Conservation (phyloP, 1,139 yeast genomes). For the Candida pseudoviswanathii region DNA sequence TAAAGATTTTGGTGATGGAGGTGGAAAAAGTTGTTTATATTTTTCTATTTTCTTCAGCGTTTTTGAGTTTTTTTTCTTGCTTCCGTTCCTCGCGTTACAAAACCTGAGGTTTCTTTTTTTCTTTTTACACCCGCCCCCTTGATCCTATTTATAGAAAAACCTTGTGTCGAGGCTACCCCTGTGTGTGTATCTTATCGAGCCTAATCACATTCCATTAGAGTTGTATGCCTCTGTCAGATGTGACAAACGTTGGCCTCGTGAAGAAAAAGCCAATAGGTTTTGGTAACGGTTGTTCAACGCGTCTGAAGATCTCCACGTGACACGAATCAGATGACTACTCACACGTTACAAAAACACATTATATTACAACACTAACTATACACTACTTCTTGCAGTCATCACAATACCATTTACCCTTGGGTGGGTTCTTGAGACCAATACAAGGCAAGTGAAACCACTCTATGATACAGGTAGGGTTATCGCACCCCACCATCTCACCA, state of each 20-base stretch:
- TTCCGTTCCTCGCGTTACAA: background rate
- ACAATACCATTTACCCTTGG: conserved; percentile 76
- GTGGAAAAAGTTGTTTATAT: background rate
- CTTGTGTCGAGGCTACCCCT: no score
- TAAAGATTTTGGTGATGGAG: no score
- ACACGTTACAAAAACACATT: no score
- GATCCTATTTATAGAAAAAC: background rate
- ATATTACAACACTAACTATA: no score
- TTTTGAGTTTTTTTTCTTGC: background rate
- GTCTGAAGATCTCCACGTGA: no score
- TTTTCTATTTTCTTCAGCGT: background rate
- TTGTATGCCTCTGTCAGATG: no score
- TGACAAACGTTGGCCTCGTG: no score
- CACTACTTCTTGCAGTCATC: conserved; percentile 48
- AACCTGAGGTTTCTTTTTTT: background rate
- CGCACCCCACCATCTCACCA: conserved; percentile 94
- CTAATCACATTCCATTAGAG: no score
- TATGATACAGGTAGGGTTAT: conserved; percentile 73
- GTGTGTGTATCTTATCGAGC: no score
- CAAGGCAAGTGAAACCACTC: conserved; percentile 92
- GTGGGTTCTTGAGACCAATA: conserved; percentile 75
- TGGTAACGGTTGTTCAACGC: no score
- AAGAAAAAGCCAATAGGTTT: no score
- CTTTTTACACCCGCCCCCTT: background rate
- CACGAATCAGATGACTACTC: no score